These are phyloP conservation scores for Trichomonas gallinae DNA, from an alignment of 208 protist species.

Conservation along the genomic window DNA sequence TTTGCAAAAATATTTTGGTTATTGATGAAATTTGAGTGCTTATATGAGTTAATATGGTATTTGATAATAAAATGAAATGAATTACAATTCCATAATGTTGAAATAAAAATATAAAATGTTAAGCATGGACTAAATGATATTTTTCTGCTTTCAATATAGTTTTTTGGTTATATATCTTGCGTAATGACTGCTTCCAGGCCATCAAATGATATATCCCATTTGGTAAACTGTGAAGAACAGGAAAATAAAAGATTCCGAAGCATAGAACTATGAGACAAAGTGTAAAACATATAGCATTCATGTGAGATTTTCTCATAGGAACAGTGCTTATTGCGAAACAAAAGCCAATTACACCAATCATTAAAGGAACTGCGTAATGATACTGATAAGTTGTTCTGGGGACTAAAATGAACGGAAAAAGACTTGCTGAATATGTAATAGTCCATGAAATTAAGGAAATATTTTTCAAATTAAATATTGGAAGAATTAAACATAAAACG, in stretches of 20 bases:
- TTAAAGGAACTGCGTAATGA: neutral
- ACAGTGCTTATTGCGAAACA: neutral
- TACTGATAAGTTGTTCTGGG: neutral
- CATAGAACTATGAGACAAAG: neutral
- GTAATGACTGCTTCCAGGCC: neutral
- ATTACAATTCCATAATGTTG: no score
- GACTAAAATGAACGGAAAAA: neutral
- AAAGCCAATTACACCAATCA: neutral
- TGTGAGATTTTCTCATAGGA: neutral
- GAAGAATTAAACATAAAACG: neutral
- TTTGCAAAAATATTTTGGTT: no score
- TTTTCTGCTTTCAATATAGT: neutral
- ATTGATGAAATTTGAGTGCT: no score
- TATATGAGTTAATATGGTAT: no score
- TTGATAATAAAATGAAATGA: no score
- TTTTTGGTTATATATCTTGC: neutral
- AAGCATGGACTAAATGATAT: no score
- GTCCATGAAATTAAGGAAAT: neutral
- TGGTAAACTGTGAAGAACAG: neutral
- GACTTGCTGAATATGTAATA: neutral
- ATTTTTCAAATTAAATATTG: neutral
- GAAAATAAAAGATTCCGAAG: neutral
- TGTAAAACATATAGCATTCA: neutral
- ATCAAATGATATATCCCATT: neutral
- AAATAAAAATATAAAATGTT: no score